Percentiles rank a stretch among this genome's conserved stretches.
Evolutionary conservation across 768 basidiomycete genomes (phyloP).

Genomic region (Psilocybe azurescens): DNA sequence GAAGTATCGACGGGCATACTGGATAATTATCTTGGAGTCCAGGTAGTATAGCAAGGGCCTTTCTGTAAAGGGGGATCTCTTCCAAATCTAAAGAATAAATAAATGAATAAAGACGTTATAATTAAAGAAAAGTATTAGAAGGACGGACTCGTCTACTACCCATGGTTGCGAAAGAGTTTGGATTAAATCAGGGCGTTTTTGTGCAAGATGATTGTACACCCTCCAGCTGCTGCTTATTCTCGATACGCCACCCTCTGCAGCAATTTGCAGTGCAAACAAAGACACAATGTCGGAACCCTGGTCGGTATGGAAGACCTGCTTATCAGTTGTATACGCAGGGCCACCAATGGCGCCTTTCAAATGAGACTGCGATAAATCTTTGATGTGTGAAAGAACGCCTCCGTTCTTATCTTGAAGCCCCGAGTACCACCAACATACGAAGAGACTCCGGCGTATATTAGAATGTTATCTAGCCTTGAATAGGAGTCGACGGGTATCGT

Average conservation of each 20-base stretch:
- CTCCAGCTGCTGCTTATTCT: constrained; percentile 49
- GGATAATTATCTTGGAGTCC: constrained; percentile 45
- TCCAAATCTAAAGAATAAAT: constrained; percentile 37
- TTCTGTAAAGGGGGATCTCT: constrained; percentile 38
- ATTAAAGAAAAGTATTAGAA: not conserved
- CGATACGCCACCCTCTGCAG: constrained; percentile 49
- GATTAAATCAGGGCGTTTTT: constrained; percentile 50
- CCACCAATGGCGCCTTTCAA: constrained; percentile 42
- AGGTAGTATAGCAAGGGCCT: constrained; percentile 47
- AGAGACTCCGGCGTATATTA: constrained; percentile 46
- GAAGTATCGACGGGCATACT: constrained; percentile 50
- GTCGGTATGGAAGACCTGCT: constrained; percentile 58
- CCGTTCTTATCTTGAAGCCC: constrained; percentile 27
- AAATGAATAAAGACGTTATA: not conserved
- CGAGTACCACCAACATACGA: constrained; percentile 24
- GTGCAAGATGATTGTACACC: constrained; percentile 54
- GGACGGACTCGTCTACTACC: constrained; percentile 45
- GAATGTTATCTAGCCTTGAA: constrained; percentile 41
- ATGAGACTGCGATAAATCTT: constrained; percentile 45
- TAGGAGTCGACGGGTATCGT: constrained; percentile 51
- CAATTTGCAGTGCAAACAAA: constrained; percentile 44
- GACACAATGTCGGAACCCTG: constrained; percentile 48
- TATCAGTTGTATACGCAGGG: constrained; percentile 53
- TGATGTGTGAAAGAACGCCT: constrained; percentile 52
- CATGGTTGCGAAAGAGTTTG: constrained; percentile 45